Conservation (phyloP, 2,329 filamentous ascomycete species). For the Coleophoma crateriformis region DNA sequence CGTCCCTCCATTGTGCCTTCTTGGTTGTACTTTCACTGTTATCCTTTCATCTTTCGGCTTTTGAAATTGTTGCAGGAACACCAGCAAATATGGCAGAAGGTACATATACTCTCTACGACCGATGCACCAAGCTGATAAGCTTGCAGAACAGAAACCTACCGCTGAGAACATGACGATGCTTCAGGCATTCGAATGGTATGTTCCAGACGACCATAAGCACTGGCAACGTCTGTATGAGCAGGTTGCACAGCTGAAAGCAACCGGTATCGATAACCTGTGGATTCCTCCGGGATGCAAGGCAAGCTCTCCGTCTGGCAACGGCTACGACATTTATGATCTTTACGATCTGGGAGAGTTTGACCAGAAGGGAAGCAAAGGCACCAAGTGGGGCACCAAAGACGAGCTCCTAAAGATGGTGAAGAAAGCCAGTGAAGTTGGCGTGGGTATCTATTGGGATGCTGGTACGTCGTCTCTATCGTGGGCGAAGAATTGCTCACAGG, state of each 20-base stretch:
- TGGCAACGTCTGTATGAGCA: constrained; percentile 51
- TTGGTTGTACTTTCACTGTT: not conserved
- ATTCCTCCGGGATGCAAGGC: constrained; percentile 69
- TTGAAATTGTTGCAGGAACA: not conserved
- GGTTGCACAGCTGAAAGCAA: constrained; percentile 47
- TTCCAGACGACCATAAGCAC: constrained; percentile 53
- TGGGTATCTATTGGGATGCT: constrained; percentile 63
- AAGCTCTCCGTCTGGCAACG: constrained; percentile 54
- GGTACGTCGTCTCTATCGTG: constrained; percentile 8
- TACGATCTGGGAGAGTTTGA: constrained; percentile 69
- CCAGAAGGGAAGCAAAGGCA: constrained; percentile 56
- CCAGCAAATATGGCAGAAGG: too few relatives aligned
- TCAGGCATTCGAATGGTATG: constrained; percentile 70
- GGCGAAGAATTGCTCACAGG: not conserved
- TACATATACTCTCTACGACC: too few relatives aligned
- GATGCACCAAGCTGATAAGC: too few relatives aligned
- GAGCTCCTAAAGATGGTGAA: constrained; percentile 50
- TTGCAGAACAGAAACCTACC: constrained; percentile 16
- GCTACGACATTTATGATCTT: constrained; percentile 66
- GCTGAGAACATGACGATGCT: constrained; percentile 53
- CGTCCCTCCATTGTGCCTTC: not conserved
- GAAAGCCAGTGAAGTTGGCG: constrained; percentile 43
- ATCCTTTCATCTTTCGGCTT: not conserved
- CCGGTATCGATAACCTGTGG: constrained; percentile 61
- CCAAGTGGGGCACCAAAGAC: constrained; percentile 64